Evolutionary conservation across 208 protist species (phyloP), one percentile per base, ranked within the genome.

Genomic region (Baffinella frigidus): DNA sequence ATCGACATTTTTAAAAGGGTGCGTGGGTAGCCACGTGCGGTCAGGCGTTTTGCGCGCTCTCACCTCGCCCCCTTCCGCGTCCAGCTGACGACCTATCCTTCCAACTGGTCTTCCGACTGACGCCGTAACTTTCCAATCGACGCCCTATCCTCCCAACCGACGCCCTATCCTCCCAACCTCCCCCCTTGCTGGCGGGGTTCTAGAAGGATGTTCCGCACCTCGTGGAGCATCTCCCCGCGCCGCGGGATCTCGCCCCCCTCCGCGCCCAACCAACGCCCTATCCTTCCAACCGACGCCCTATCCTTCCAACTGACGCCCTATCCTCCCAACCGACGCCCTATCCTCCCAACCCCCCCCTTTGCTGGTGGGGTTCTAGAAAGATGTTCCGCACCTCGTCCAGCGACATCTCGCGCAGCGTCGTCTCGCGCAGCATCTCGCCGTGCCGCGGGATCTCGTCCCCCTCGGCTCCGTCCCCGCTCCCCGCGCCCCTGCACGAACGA

Each of bases 341-440:
- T 2, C 56, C 56, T 1, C 56, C 17, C 7, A 14, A 64, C 30
- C 56, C 9, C 9, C 3, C 2, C 56, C 56, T 64, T 27, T 24
- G 56, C 17, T n/a, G 30, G 56, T 2, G 56, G 24, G 24, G 20
- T n/a, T 5, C 10, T 39, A 77, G 30, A 27, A 56, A 56, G 48
- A 64, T 64, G n/a, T n/a, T n/a, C n/a, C 71, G 39, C 80, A 87
- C 80, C 48, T 90, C 83, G 20, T 90, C 83, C 44, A 90, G 56
- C 14, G 44, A 44, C 56, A 90, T 73, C 33, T 90, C 83, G 27
- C 56, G 56, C 51, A 90, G 45, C 2, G 56, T 44, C n/a, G n/a
- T 67, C 64, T 90, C 83, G 33, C 44, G 36, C 4, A 90, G 83
- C 11, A 36, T 72, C 3, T 10, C 44, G 2, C 51, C 83, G 7